phyloP scores from a whole-genome alignment of 441 rosid genomes.

The Brassica balearica region DNA sequence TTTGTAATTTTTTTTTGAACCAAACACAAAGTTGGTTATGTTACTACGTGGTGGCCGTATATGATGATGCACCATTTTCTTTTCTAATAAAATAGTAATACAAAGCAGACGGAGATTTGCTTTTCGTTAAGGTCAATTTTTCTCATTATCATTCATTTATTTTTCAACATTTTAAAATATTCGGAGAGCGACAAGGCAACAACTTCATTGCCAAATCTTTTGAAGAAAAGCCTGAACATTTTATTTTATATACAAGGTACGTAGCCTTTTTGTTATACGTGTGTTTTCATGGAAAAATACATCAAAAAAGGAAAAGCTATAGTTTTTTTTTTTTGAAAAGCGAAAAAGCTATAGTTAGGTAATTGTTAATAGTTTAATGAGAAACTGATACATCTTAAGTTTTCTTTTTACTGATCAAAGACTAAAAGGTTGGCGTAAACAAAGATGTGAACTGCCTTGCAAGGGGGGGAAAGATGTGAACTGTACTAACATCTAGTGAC shows the following conservation, averaged over 20 bases:
- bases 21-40: conserved; percentile 16
- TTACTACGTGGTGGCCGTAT: conserved; percentile 39
- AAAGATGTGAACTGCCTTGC: not conserved
- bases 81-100: conserved; percentile 6
- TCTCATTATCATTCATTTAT: conserved; percentile 28
- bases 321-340: no score
- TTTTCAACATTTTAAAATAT: conserved; percentile 32
- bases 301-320: no score
- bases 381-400: no score
- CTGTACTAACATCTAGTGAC: conserved; percentile 20
- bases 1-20: not conserved
- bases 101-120: conserved; percentile 28
- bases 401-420: conserved; percentile 1
- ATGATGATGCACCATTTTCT: conserved; percentile 16
- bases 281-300: no score
- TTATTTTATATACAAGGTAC: not conserved
- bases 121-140: conserved; percentile 42
- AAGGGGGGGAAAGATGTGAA: conserved; percentile 16
- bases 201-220: conserved; percentile 33
- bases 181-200: conserved; percentile 35
- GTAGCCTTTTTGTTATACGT: not conserved
- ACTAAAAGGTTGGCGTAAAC: conserved; percentile 6
- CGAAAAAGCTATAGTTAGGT: no score
- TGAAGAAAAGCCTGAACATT: conserved; percentile 2
- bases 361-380: no score